Conservation (phyloP, 2,329 filamentous ascomycete species). For the Cytospora piceae region DNA sequence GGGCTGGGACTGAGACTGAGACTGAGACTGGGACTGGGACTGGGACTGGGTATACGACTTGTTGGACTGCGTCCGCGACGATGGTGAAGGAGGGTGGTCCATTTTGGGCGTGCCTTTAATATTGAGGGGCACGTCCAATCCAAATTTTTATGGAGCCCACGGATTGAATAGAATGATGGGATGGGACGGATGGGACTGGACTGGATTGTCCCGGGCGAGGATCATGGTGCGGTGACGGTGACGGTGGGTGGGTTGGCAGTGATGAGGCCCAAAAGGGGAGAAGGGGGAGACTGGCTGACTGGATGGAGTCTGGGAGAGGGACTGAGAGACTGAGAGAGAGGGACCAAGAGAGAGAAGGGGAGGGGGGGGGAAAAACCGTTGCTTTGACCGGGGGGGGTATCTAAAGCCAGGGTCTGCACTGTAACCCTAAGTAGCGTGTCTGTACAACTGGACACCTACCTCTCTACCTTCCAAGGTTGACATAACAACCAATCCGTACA, state of each 20-base stretch:
- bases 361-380: constrained; percentile 20
- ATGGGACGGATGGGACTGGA: constrained; percentile 15
- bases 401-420: not conserved
- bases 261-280: constrained; percentile 20
- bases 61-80: constrained; percentile 78
- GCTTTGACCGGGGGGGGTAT: constrained; percentile 11
- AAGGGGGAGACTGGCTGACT: not conserved
- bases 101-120: constrained; percentile 25
- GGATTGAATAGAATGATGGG: constrained; percentile 22
- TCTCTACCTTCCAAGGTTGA: too few species aligned
- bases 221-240: constrained; percentile 12
- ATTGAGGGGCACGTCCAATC: constrained; percentile 25
- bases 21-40: constrained; percentile 49
- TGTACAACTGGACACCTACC: not conserved
- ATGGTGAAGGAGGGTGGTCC: constrained; percentile 41
- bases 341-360: too few species aligned
- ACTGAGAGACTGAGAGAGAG: too few species aligned
- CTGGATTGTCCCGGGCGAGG: constrained; percentile 6
- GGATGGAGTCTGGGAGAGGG: too few species aligned
- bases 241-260: constrained; percentile 18
- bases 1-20: not conserved
- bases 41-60: constrained; percentile 53
- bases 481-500: too few species aligned
- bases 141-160: constrained; percentile 27
- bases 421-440: not conserved